Percentiles rank a stretch among this genome's conserved stretches.
These are phyloP conservation scores for Trapa incisa DNA, from an alignment of 345 rosid genomes.

Conservation along the genomic window DNA sequence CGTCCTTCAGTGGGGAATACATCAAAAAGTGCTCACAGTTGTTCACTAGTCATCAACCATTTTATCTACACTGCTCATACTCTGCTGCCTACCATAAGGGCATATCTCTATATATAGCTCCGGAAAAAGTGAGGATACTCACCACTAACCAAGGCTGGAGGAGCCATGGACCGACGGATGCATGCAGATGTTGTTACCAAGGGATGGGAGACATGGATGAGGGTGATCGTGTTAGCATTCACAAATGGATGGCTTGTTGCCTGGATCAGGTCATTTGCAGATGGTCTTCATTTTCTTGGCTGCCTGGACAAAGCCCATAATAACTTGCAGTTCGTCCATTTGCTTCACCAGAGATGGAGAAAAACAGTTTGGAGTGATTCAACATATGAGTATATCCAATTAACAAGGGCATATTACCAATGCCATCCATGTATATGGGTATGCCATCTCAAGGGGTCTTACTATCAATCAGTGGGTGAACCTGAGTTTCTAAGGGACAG, in stretches of 20 bases:
- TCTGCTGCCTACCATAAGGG: conserved; percentile 1
- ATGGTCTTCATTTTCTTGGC: conserved; percentile 72
- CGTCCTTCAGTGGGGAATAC: neutral
- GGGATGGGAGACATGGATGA: neutral
- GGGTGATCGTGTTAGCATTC: conserved; percentile 19
- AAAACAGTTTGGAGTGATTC: neutral
- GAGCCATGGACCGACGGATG: neutral
- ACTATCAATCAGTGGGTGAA: neutral
- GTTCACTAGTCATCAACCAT: conserved; percentile 3
- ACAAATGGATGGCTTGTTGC: neutral
- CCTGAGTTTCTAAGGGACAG: neutral
- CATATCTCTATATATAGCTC: conserved; percentile 1
- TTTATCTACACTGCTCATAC: conserved; percentile 4
- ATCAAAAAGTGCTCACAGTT: neutral
- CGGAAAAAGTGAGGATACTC: neutral
- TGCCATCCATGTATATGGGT: neutral
- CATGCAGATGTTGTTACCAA: conserved; percentile 19
- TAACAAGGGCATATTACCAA: no score
- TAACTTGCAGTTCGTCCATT: conserved; percentile 96
- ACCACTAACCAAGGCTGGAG: neutral
- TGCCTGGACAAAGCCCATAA: conserved; percentile 84
- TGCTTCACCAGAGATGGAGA: conserved; percentile 32
- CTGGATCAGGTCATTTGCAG: conserved; percentile 31
- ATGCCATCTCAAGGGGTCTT: neutral
- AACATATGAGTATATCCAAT: neutral